Percentiles rank a stretch among this genome's conserved stretches.
phyloP scores from a whole-genome alignment of 1,139 yeast species.

The Yamadazyma atlantica region DNA sequence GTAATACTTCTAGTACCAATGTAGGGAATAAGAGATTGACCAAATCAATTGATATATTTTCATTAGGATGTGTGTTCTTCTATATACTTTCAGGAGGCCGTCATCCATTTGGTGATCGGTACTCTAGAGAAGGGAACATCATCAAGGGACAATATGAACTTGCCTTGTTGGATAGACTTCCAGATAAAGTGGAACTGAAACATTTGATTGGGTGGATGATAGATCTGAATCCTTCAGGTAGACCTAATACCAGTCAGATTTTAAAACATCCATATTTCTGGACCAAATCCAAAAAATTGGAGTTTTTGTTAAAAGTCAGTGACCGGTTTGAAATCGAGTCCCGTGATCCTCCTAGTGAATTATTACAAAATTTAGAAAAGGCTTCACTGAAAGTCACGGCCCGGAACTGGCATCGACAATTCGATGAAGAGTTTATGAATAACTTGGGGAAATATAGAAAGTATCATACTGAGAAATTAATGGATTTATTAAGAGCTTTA shows the following conservation, averaged over 20 bases:
- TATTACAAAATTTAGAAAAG: conserved; percentile 60
- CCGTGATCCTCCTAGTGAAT: conserved; percentile 79
- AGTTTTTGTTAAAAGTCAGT: conserved; percentile 80
- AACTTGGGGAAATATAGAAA: conserved; percentile 89
- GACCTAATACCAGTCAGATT: conserved; percentile 72
- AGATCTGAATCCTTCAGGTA: conserved; percentile 56
- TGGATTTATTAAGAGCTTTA: conserved; percentile 85
- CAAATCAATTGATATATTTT: conserved; percentile 88
- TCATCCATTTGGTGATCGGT: conserved; percentile 95
- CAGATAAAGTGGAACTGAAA: conserved; percentile 61
- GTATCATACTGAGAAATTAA: conserved; percentile 71
- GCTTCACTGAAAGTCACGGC: conserved; percentile 53
- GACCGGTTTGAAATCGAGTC: conserved; percentile 88
- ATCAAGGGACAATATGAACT: conserved; percentile 69
- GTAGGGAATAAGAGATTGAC: conserved; percentile 62
- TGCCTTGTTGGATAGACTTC: conserved; percentile 37
- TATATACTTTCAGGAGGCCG: conserved; percentile 79
- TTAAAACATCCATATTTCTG: conserved; percentile 89
- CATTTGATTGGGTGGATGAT: conserved; percentile 78
- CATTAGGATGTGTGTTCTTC: conserved; percentile 91
- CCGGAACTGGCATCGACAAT: conserved; percentile 75
- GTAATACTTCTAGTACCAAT: conserved; percentile 8
- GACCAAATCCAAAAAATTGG: conserved; percentile 71
- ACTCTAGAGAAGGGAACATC: conserved; percentile 84
- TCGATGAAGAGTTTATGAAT: conserved; percentile 70